phyloP scores from a whole-genome alignment of 345 rosid genomes.

The Ceriops zippeliana region DNA sequence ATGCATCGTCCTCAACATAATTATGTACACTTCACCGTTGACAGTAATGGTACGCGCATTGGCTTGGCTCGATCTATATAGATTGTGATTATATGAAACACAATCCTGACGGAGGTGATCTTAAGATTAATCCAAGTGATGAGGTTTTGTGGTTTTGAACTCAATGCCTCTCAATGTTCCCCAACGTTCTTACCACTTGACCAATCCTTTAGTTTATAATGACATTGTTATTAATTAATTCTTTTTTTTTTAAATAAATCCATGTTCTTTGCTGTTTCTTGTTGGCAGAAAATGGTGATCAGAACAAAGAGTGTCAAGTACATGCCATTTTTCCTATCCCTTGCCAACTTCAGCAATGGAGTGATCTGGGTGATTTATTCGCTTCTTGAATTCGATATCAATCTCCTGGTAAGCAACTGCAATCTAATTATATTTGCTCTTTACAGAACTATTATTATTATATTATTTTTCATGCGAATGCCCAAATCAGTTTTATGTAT shows the following conservation, averaged over 20 bases:
- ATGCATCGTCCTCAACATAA: constrained; percentile 13
- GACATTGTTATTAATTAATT: neutral
- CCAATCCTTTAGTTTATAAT: too few species aligned
- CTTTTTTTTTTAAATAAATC: neutral
- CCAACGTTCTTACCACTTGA: too few species aligned
- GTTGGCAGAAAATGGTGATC: constrained; percentile 51
- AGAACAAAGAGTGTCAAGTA: constrained; percentile 77
- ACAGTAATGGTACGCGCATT: constrained; percentile 13
- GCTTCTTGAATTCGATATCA: constrained; percentile 50
- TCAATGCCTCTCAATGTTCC: too few species aligned
- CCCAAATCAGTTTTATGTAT: neutral
- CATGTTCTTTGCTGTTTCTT: neutral
- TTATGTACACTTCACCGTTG: constrained; percentile 22
- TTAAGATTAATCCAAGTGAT: neutral
- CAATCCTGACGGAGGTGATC: neutral
- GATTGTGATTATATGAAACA: too few species aligned
- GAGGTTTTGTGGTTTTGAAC: too few species aligned
- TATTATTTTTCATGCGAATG: neutral
- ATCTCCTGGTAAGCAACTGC: constrained; percentile 41
- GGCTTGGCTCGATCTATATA: neutral
- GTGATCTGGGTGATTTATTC: constrained; percentile 56
- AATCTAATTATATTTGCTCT: too few species aligned
- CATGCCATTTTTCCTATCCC: constrained; percentile 69
- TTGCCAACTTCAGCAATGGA: constrained; percentile 53
- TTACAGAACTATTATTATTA: neutral